Evolutionary conservation across 2,329 filamentous ascomycete species (phyloP), one percentile per base, ranked within the genome.

Genomic region (Neofusicoccum sp.): DNA sequence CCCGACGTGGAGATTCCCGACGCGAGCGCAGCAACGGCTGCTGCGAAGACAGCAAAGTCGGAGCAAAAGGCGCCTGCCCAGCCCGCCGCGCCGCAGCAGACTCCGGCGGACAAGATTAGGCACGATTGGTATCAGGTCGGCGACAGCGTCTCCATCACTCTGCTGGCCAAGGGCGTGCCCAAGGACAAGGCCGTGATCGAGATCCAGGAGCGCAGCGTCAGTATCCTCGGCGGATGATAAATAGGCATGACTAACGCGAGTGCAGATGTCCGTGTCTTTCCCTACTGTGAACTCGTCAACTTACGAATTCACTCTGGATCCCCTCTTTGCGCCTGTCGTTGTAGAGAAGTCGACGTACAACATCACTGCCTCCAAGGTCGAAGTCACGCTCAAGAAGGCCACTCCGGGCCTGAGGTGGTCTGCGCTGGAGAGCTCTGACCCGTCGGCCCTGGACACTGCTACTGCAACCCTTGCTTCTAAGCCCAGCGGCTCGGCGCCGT

Each of bases 311-410:
- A 81, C 80, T 1, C 81, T 91, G 44, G 81, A 86, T 16, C 86
- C 89, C 5, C 83, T 93, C 3, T 91, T 82, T 72, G 85, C 82
- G 12, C 72, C 82, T 8, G 86, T 96, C 67, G 83, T 90, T 57
- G 74, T 84, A 0, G 68, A 80, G 1, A 75, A 80, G 33, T 91
- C 86, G 20, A 87, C 80, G 45, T 84, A 79, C 66, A 83, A 80
- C 1, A 83, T 96, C 58, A 88, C 89, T 43, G 81, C 88, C 1
- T 91, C 86, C 69, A 96, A 96, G 73, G 82, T 96, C 58, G 92
- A 96, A 73, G 78, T 96, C 38, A 82, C 79, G 9, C 81, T 96
- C 14, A 82, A 81, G 63, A 96, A 96, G 74, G 78, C 81, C 41
- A 80, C 73, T 1, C 74, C 83, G 0, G 88, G 87, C 6, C 75